Base-by-base conservation (phyloP, 1,139 yeast genomes). In the Blastobotrys proliferans region DNA sequence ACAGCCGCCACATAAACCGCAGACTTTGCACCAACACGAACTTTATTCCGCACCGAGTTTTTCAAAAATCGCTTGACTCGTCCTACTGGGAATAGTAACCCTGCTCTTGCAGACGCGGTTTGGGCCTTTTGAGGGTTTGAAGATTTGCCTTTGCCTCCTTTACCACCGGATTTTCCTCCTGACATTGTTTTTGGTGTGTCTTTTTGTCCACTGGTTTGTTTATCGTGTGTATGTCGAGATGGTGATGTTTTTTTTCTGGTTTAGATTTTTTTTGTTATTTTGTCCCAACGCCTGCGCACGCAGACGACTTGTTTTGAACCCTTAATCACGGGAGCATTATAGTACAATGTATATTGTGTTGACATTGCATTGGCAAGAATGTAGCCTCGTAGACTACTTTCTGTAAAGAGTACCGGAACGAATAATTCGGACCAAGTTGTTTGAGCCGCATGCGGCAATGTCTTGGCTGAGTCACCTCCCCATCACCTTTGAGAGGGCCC, bases 1-100 rank as follows among this genome's bases (percentile, higher is more conserved):
- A 92, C 98, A 3, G 98, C 97, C 46, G 99, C 90, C 60, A 92
- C 76, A 68, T 90, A 92, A 54, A 92, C 92, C 53, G 98, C 97
- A 39, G 97, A 94, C 67, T 92, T 92, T 38, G 97, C 90, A 41
- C 98, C 98, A 30, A 92, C 97, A 66, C 99, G 82, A 59, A 88
- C 83, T 64, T 86, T 88, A 68, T 86, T 86, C 63, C 88, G 95
- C 24, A 96, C 96, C 50, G 81, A 83, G 64, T 76, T 82, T 74
- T 92, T 92, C 68, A 92, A 75, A 63, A 88, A 92, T 68, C 98
- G 79, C 78, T 92, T 88, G 60, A 92, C 88, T 78, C 99, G 87
- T 43, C 99, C 99, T 27, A 94, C 98, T 38, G 99, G 99, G 71
- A 92, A 92, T 53, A 87, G 97, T 62, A 92, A 75, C 21, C 98